Evolutionary conservation across 2,329 filamentous ascomycete genomes (phyloP), one percentile per base, ranked within the genome.

Genomic region (Diplodia intermedia): DNA sequence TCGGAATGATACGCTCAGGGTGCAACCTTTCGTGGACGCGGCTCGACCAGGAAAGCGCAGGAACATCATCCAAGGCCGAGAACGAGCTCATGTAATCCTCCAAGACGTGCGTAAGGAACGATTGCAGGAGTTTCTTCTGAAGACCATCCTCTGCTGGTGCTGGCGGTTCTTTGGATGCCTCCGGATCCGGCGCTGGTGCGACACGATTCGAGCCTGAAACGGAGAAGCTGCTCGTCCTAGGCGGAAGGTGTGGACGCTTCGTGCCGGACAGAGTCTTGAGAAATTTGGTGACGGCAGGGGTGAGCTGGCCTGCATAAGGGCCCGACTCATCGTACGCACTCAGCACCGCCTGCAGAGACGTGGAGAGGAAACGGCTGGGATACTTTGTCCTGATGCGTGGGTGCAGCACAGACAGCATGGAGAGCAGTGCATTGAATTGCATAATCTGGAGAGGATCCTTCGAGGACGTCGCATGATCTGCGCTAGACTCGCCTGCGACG

Each of bases 281-380:
- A 38, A 93, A 86, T 70, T 90, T 88, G 71, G 93, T 87, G 23
- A 92, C 86, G 1, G 89, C 86, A 0, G 89, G 86, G 0, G 91
- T 90, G 75, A 90, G 89, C 73, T 90, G 89, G 70, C 89, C 86
- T 9, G 78, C 75, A 69, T 86, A 85, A 9, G 84, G 75, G 2
- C 82, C 81, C 67, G 87, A 82, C 62, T 87, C 71, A 82, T 87
- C 75, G 83, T 91, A 94, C 54, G 87, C 87, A 67, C 86, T 83
- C 66, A 90, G 84, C 57, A 94, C 87, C 31, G 91, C 90, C 70
- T 91, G 88, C 18, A 95, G 82, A n/a, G 90, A 91, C 0, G 89
- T 89, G 63, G 90, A 91, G 23, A 95, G 83, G 78, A 94, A 95
- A 40, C 91, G 86, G 57, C 91, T 93, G 1, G 92, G 91, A 70